A percentile compares a stretch with the other conserved stretches of the same genome.
Conservation (phyloP, 495 filamentous ascomycete species). For the Penicillium robsamsonii region DNA sequence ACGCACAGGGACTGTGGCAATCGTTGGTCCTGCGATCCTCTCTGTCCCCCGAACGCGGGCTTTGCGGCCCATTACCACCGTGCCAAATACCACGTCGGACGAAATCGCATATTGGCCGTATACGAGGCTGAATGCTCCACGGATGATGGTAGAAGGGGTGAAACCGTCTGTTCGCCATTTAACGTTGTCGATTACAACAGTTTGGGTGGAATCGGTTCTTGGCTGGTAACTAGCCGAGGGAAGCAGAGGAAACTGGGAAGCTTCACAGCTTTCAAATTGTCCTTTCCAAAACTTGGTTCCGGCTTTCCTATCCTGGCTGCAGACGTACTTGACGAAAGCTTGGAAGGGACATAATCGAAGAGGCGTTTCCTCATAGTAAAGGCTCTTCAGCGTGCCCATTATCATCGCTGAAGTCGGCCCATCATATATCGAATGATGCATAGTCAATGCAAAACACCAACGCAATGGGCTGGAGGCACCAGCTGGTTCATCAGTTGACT, state of each 20-base stretch:
- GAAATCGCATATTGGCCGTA: background rate
- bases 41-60: background rate
- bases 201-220: background rate
- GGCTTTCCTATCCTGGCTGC: too few species aligned
- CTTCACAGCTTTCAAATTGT: background rate
- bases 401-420: background rate
- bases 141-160: background rate
- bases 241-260: background rate
- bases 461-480: too few species aligned
- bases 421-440: background rate
- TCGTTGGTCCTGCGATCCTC: background rate
- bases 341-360: background rate
- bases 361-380: background rate
- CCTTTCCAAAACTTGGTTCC: background rate
- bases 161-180: background rate
- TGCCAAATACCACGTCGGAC: background rate
- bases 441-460: background rate
- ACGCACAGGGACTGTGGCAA: conserved; percentile 6
- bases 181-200: background rate
- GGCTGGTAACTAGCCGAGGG: background rate
- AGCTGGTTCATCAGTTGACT: background rate
- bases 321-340: background rate
- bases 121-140: background rate
- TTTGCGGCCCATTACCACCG: background rate
- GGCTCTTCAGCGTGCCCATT: background rate